Base-by-base conservation (phyloP, 1,284 basidiomycete genomes). In the Fomes fomentarius region DNA sequence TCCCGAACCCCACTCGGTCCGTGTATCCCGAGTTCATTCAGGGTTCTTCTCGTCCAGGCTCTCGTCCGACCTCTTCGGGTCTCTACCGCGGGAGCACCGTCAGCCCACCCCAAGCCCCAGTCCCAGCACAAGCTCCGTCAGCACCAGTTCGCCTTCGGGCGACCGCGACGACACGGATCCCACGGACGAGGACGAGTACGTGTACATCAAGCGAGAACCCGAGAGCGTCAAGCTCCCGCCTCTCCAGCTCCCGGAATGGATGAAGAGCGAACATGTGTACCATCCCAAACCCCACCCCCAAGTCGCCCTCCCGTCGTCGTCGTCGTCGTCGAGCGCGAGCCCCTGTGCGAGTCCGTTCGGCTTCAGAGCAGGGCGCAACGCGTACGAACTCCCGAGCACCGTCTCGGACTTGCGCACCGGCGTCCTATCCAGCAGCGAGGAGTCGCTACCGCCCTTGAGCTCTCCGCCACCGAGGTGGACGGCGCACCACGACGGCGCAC, bases 91-190 rank as follows among this genome's bases (percentile, higher is more conserved):
- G 40, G 17, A 39, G 35, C 31, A 53, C 50, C 35, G 34, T 46
- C 31, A 55, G 50, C n/a, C 56, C 56, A 6, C 50, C 59, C 3
- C 55, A 11, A 61, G 59, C 38, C 59, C 53, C 5, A 61, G 52
- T 33, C 58, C 56, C 14, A 57, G 56, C 38, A 31, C 35, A 12
- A 57, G 48, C 21, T 53, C 53, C 38, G 50, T 45, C 35, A 50
- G 50, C 33, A 44, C 52, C n/a, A 41, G 22, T 17, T 46, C 50
- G 38, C 43, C 30, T 21, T 54, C 54, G 22, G 24, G 25, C 1
- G 52, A 47, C 14, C 52, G 48, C 39, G 53, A 54, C 9, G 54
- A 56, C 25, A 60, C 59, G 6, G 59, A 61, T 8, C 51, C 56
- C 4, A 57, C 56, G 8, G 56, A 57, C 22, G 56, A 58, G 33